Conservation (phyloP, 176 grass and related monocot species). For the Puccinellia tenuiflora region DNA sequence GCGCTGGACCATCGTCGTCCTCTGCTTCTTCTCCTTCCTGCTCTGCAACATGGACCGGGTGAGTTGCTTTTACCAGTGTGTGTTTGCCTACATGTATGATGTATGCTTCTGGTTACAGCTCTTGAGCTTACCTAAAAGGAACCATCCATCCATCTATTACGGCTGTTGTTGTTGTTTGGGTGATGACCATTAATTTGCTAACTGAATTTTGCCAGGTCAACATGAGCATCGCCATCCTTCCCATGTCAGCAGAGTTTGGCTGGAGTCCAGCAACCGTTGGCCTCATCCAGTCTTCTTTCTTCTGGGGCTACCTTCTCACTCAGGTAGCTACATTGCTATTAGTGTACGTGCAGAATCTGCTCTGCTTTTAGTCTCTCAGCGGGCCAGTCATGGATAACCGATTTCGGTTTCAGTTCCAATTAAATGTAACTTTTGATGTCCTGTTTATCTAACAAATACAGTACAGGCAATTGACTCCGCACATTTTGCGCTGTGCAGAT, state of each 20-base stretch:
- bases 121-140: too few relatives aligned
- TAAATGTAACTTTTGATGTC: background rate
- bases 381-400: background rate
- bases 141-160: too few relatives aligned
- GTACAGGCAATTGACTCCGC: background rate
- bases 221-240: conserved; percentile 98
- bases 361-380: background rate
- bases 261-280: conserved; percentile 92
- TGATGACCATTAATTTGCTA: background rate
- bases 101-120: too few relatives aligned
- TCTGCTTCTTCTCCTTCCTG: conserved; percentile 86
- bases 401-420: background rate
- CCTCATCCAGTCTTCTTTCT: conserved; percentile 95
- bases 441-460: background rate
- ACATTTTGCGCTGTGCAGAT: conserved; percentile 49
- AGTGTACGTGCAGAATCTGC: background rate
- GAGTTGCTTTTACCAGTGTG: conserved; percentile 25
- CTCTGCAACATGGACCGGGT: conserved; percentile 99
- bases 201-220: conserved; percentile 66
- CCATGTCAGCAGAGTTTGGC: conserved; percentile 77
- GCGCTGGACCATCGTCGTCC: conserved; percentile 67
- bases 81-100: too few relatives aligned
- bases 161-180: background rate
- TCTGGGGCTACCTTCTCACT: conserved; percentile 97
- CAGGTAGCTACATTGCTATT: conserved; percentile 72